Base-by-base conservation (phyloP, 345 rosid genomes). In the Leavenworthia alabamica region DNA sequence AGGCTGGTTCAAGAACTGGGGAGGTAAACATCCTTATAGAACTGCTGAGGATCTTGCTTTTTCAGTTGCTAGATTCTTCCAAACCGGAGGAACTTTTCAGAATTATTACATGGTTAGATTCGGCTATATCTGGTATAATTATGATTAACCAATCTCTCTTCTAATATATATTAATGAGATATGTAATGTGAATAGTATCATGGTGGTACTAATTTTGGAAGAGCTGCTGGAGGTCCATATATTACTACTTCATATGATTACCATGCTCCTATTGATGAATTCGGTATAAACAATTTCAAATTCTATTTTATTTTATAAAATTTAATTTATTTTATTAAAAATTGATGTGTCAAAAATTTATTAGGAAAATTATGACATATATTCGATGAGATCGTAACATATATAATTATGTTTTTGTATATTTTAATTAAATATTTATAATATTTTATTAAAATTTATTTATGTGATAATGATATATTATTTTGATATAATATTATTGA, bases 171-270 rank as follows among this genome's bases (percentile, higher is more conserved):
- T 4, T 8, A 14, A 29, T 28, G 23, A 2, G 27, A n/a, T 45
- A 13, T 22, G 13, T 12, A 28, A 27, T 15, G 29, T 40, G 31
- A 32, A 13, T 51, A 86, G 88, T 86, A 82, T 15, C 88, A 82
- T 17, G 95, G 95, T 14, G 95, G 94, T 6, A 86, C 83, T 7
- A 84, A 84, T 45, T 84, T 82, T 58, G 86, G 83, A 20, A 76
- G 82, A 55, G 76, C 74, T 4, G 70, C 87, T 0, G 90, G 90
- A 9, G 95, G 88, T 52, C 90, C 86, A 55, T 82, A 80, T 48
- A 76, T 82, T n/a, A 79, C 83, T 0, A 82, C 95, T 9, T 51
- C 84, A 22, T 82, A 81, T 62, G 90, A 81, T 27, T 82, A 82
- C 47, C 73, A 82, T 65, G 88, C 88, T 19, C 86, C 85, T 6